Conservation (phyloP, 345 rosid genomes). For the Ailanthus altissimus region DNA sequence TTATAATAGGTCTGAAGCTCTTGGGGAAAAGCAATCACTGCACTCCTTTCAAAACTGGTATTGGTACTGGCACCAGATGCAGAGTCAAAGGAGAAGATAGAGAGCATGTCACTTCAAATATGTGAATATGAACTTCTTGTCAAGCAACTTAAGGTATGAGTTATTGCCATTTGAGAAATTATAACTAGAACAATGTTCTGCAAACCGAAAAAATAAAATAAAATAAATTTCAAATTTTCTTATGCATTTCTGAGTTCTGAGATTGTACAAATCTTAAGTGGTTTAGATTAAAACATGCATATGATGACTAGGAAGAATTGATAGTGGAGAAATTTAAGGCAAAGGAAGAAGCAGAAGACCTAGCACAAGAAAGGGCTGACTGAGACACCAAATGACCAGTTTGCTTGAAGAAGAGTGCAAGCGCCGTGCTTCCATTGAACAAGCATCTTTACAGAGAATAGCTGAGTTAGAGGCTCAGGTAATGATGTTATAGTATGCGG, state of each 20-base stretch:
- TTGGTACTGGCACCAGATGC: constrained; percentile 33
- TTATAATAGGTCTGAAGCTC: constrained; percentile 29
- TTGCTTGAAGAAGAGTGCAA: constrained; percentile 90
- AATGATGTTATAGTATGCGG: background rate
- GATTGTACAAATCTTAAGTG: constrained; percentile 7
- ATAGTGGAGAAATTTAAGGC: constrained; percentile 72
- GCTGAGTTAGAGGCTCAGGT: constrained; percentile 83
- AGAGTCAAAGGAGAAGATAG: constrained; percentile 38
- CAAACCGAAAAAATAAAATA: background rate
- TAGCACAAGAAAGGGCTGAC: constrained; percentile 95
- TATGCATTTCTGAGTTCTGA: constrained; percentile 15
- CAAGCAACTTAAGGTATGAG: constrained; percentile 63
- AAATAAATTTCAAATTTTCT: constrained; percentile 10
- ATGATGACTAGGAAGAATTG: constrained; percentile 56
- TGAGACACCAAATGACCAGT: constrained; percentile 80
- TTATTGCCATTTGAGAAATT: constrained; percentile 9
- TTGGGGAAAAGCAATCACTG: constrained; percentile 41
- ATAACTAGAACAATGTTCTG: background rate
- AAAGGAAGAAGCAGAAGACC: constrained; percentile 91
- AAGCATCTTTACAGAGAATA: constrained; percentile 81
- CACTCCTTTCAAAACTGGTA: constrained; percentile 39
- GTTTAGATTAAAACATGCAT: constrained; percentile 20
- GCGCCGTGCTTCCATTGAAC: constrained; percentile 78
- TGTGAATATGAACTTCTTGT: constrained; percentile 55
- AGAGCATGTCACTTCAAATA: constrained; percentile 53